Conservation (phyloP, 2,329 filamentous ascomycete species). For the Colletotrichum sp. region DNA sequence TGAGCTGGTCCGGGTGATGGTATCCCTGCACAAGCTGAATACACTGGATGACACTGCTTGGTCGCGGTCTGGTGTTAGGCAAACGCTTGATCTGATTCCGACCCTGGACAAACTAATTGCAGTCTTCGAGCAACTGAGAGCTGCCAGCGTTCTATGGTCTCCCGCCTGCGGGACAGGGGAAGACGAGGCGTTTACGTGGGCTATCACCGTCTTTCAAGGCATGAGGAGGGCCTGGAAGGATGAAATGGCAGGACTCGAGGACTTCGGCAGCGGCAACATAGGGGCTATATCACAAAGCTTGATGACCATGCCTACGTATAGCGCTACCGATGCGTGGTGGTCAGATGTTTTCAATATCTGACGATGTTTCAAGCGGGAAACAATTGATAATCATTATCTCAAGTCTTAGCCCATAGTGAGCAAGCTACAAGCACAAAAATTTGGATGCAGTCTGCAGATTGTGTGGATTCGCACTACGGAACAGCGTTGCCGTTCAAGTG, state of each 20-base stretch:
- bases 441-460: neutral
- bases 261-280: neutral
- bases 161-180: neutral
- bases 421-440: rapidly evolving
- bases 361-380: neutral
- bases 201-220: neutral
- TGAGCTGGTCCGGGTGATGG: neutral
- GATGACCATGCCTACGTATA: neutral
- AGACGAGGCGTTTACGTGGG: neutral
- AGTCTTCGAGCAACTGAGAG: neutral
- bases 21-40: neutral
- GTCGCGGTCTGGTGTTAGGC: neutral
- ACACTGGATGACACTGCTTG: neutral
- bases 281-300: neutral
- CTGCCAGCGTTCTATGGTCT: neutral
- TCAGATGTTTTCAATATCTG: neutral
- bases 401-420: rapidly evolving
- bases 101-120: neutral
- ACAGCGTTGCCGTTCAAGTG: neutral
- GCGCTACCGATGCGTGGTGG: neutral
- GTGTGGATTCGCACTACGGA: rapidly evolving
- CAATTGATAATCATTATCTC: rapidly evolving
- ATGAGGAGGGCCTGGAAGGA: neutral
- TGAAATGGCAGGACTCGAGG: neutral
- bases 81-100: neutral